Base-by-base conservation (phyloP, 129 eudicot genomes). In the Deinandra increscens region DNA sequence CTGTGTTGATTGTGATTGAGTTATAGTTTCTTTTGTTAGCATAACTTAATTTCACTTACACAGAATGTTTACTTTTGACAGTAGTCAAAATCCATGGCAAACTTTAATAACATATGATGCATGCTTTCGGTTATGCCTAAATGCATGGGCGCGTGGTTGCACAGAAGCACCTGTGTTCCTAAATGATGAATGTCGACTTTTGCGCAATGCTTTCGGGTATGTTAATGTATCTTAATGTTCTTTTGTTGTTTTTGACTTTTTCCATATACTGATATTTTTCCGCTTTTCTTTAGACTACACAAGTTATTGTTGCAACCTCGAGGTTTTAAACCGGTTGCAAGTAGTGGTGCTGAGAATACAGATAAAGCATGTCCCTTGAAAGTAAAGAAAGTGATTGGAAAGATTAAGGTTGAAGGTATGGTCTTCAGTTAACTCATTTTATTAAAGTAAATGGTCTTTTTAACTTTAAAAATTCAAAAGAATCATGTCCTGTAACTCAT, bases 181-280 rank as follows among this genome's bases (percentile, higher is more conserved):
- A 55, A 83, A 71, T 60, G 96, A 88, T 75, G 98, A 91, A 79
- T 91, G 98, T 37, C 80, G 61, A 31, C 76, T 88, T 76, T 84
- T 91, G 37, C 89, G 96, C 59, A 81, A 78, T 82, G 96, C 96
- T 62, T 91, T 91, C 55, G 94, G 98, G 98, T 91, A 91, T 50
- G 70, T 29, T 43, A 55, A n/a, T 50, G 58, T 11, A 6, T 18
- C 8, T 64, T 8, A 34, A 26, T 60, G 22, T 45, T 7, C 44
- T 36, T 49, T 23, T 29, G 15, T 8, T 51, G 17, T 49, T 18
- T 63, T 50, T 44, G 29, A 0, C 18, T 13, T 31, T 63, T 58
- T 45, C 2, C 33, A 29, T 58, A 29, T 13, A 5, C 13, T 1
- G 1, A 1, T 29, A 68, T 29, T 26, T 29, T 70, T 29, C 42